Evolutionary conservation across 176 grass and related monocot genomes (phyloP).

Genomic region (Musa acuminata): DNA sequence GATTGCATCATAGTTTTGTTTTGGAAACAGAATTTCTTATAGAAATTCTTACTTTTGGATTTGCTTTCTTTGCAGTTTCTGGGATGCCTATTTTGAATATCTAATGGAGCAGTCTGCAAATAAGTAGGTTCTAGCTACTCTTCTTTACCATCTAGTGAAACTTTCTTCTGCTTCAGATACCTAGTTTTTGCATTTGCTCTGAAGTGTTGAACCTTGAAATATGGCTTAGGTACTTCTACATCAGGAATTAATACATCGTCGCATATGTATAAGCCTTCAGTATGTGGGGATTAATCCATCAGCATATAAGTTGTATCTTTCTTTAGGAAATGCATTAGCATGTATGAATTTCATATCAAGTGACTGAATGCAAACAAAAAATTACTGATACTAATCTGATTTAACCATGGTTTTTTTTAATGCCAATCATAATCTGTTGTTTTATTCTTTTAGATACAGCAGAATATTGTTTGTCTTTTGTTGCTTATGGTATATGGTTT

Average conservation of each 20-base stretch:
- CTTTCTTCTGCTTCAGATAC: background rate
- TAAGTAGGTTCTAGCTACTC: slow-evolving; percentile 49
- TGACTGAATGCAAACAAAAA: no score
- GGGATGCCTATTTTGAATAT: slow-evolving; percentile 98
- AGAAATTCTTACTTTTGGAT: slow-evolving; percentile 12
- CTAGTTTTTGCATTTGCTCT: background rate
- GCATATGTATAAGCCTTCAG: background rate
- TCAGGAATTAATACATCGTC: no score
- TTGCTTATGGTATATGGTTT: background rate
- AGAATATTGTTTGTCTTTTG: background rate
- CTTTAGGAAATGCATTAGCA: background rate
- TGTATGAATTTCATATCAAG: background rate
- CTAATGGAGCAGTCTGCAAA: slow-evolving; percentile 87
- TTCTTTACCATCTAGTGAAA: background rate
- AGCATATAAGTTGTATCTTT: background rate
- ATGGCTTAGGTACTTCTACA: no score
- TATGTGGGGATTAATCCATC: background rate
- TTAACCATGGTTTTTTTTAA: no score
- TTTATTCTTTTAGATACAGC: background rate
- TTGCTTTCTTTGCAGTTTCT: slow-evolving; percentile 71
- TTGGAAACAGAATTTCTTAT: slow-evolving; percentile 8
- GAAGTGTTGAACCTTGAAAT: background rate
- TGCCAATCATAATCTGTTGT: background rate
- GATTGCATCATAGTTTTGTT: background rate
- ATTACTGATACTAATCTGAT: no score